These are phyloP conservation scores for Herpotrichia juniperi DNA, from an alignment of 2,329 filamentous ascomycete genomes.

Conservation along the genomic window DNA sequence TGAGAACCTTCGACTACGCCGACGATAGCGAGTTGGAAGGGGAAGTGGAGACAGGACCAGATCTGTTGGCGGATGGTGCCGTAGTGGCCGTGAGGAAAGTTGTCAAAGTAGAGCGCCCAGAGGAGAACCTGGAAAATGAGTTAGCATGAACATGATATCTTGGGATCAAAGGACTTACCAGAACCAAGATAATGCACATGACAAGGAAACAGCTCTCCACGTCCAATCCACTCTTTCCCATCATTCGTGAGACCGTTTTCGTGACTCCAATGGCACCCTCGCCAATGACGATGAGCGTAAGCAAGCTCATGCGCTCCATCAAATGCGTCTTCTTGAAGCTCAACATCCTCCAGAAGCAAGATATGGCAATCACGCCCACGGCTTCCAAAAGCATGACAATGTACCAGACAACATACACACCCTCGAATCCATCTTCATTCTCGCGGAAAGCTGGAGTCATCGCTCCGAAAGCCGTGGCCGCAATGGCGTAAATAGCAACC, in stretches of 20 bases:
- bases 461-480: constrained; percentile 34
- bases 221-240: constrained; percentile 44
- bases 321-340: constrained; percentile 68
- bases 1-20: constrained; percentile 68
- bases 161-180: constrained; percentile 27
- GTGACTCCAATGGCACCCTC: constrained; percentile 69
- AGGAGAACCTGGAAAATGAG: constrained; percentile 53
- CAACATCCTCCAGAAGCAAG: constrained; percentile 61
- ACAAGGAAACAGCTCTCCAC: constrained; percentile 41
- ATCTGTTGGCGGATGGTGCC: constrained; percentile 64
- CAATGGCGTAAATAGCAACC: constrained; percentile 32
- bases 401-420: constrained; percentile 45
- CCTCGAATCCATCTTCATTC: constrained; percentile 13
- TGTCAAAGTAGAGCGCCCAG: constrained; percentile 68
- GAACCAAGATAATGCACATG: constrained; percentile 43
- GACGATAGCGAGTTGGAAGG: constrained; percentile 67
- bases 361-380: constrained; percentile 58
- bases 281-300: constrained; percentile 71
- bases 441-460: constrained; percentile 43
- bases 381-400: constrained; percentile 60
- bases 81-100: constrained; percentile 57
- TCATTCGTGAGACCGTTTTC: constrained; percentile 54
- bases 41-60: constrained; percentile 65
- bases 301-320: constrained; percentile 66
- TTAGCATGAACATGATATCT: background rate